Conservation (phyloP, 768 basidiomycete genomes). For the Termitomyces sp. region DNA sequence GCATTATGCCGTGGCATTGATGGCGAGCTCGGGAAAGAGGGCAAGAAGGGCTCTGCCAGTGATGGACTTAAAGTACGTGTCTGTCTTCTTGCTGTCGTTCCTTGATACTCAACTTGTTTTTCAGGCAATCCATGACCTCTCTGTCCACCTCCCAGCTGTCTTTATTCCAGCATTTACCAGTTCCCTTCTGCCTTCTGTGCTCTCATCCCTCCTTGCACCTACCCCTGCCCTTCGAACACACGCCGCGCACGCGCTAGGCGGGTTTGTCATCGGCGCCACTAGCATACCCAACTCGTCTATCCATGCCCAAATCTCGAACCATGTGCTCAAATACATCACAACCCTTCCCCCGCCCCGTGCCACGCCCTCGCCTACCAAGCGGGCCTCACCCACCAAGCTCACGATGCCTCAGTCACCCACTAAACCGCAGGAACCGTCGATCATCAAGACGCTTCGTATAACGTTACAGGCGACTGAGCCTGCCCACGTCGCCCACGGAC, state of each 20-base stretch:
- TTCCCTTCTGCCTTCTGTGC: slow-evolving; percentile 48
- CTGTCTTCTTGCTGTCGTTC: slow-evolving; percentile 1
- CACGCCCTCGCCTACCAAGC: slow-evolving; percentile 30
- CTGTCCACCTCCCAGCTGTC: slow-evolving; percentile 51
- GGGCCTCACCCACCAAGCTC: slow-evolving; percentile 28
- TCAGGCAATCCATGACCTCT: slow-evolving; percentile 71
- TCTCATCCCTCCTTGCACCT: slow-evolving; percentile 57
- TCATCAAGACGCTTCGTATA: slow-evolving; percentile 62
- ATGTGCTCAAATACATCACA: slow-evolving; percentile 43
- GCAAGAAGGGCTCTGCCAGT: slow-evolving; percentile 76
- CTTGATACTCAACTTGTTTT: not conserved
- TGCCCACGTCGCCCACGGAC: slow-evolving; percentile 61
- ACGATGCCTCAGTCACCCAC: slow-evolving; percentile 3
- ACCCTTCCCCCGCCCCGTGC: slow-evolving; percentile 27
- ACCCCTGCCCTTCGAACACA: slow-evolving; percentile 62
- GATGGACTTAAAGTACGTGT: slow-evolving; percentile 69
- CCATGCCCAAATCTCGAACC: slow-evolving; percentile 49
- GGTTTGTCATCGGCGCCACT: slow-evolving; percentile 52
- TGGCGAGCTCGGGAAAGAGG: slow-evolving; percentile 83
- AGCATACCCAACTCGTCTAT: slow-evolving; percentile 38
- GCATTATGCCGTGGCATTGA: slow-evolving; percentile 73
- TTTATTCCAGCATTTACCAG: slow-evolving; percentile 63
- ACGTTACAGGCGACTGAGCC: slow-evolving; percentile 53
- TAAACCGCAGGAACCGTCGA: slow-evolving; percentile 36
- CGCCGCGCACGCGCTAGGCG: slow-evolving; percentile 72